Evolutionary conservation across 257 asterid genomes (phyloP).

Genomic region (Petunia axillaris): DNA sequence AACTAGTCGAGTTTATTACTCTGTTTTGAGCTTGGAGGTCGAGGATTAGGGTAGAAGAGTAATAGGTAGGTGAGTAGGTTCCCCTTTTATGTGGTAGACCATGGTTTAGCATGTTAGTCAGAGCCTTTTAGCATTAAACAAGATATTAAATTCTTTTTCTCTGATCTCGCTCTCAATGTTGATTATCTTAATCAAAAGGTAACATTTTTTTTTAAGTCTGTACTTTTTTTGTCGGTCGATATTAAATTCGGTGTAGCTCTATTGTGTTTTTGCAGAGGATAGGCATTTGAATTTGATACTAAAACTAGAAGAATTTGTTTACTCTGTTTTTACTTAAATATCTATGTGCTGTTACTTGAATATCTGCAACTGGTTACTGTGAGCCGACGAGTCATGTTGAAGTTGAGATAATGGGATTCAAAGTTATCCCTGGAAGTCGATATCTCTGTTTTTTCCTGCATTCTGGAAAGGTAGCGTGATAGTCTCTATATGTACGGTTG

Average conservation of each 20-base stretch:
- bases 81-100: too few species aligned
- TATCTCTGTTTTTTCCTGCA: not conserved
- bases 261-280: not conserved
- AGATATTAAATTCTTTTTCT: too few species aligned
- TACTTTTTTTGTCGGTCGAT: not conserved
- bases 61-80: too few species aligned
- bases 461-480: not conserved
- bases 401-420: constrained; percentile 5
- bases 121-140: too few species aligned
- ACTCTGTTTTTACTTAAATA: too few species aligned
- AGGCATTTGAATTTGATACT: not conserved
- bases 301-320: not conserved
- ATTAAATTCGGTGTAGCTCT: not conserved
- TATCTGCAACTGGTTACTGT: constrained; percentile 5
- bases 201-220: not conserved
- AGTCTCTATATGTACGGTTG: not conserved
- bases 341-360: too few species aligned
- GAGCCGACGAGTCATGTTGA: not conserved
- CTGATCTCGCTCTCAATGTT: constrained; percentile 90
- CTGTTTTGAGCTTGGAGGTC: too few species aligned
- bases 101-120: too few species aligned
- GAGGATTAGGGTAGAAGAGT: too few species aligned
- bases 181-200: constrained; percentile 93
- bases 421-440: not conserved
- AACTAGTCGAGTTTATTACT: too few species aligned